A percentile compares a stretch with the other conserved stretches of the same genome.
Evolutionary conservation across 2,329 filamentous ascomycete species (phyloP).

Genomic region (Xylaria sp.): DNA sequence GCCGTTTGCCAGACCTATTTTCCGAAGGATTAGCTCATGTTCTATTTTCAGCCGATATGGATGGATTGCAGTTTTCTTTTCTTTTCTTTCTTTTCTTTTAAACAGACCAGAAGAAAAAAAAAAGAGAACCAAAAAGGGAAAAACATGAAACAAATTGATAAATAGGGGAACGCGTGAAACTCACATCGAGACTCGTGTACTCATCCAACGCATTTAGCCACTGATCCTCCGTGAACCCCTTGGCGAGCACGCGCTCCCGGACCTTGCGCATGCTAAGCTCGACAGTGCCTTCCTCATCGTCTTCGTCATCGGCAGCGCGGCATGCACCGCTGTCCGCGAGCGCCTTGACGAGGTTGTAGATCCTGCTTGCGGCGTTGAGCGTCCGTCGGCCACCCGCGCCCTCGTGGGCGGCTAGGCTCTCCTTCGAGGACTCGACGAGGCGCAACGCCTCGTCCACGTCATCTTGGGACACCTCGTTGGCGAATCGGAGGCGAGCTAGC

Average conservation of each 20-base stretch:
- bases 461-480: constrained; percentile 83
- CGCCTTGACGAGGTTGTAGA: constrained; percentile 92
- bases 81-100: too few species aligned
- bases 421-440: constrained; percentile 92
- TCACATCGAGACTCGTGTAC: constrained; percentile 89
- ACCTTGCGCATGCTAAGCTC: constrained; percentile 91
- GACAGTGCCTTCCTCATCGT: constrained; percentile 61
- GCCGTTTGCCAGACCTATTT: constrained; percentile 81
- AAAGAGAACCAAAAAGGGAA: background rate
- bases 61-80: background rate
- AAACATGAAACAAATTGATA: background rate
- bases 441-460: constrained; percentile 96
- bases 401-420: constrained; percentile 81
- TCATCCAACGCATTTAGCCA: constrained; percentile 88
- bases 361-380: constrained; percentile 85
- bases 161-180: constrained; percentile 56
- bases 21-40: constrained; percentile 31
- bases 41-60: constrained; percentile 37
- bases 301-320: constrained; percentile 72
- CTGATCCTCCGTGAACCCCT: constrained; percentile 96
- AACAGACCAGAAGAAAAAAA: background rate
- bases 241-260: constrained; percentile 89
- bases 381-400: constrained; percentile 68
- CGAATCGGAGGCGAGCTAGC: constrained; percentile 90
- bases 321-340: constrained; percentile 90